A percentile compares a stretch with the other conserved stretches of the same genome.
phyloP scores from a whole-genome alignment of 2,329 filamentous ascomycete genomes.

The Ceratocystis eucalypticola region DNA sequence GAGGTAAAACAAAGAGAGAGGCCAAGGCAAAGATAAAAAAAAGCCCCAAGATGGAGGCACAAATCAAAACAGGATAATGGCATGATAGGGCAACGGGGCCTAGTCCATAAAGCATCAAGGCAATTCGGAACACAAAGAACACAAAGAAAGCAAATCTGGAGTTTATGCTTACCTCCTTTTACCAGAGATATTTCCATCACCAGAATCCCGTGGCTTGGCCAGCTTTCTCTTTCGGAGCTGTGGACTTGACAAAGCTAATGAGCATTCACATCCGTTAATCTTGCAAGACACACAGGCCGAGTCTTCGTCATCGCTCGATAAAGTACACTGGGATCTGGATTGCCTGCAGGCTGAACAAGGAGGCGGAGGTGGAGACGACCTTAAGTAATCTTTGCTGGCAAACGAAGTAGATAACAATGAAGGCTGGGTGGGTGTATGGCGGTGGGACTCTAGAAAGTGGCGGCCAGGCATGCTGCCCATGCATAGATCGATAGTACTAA shows the following conservation, averaged over 20 bases:
- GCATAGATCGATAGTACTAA: conserved; percentile 36
- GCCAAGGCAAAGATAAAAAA: neutral
- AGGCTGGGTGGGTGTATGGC: neutral
- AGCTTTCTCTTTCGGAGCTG: conserved; percentile 69
- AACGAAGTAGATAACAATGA: conserved; percentile 29
- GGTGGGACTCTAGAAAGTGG: conserved; percentile 15
- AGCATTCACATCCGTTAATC: conserved; percentile 65
- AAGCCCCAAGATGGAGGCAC: too few species aligned
- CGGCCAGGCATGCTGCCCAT: conserved; percentile 33
- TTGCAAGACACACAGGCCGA: conserved; percentile 62
- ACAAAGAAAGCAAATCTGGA: neutral
- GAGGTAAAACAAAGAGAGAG: neutral
- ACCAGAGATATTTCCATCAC: conserved; percentile 44
- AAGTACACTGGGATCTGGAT: conserved; percentile 57
- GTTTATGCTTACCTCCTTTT: conserved; percentile 54
- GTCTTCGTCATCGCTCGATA: conserved; percentile 60
- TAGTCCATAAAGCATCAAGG: neutral
- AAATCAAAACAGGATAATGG: neutral
- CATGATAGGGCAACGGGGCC: neutral
- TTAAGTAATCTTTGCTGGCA: conserved; percentile 28
- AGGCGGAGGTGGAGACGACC: conserved; percentile 22
- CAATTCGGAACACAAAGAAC: neutral
- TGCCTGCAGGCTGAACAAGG: conserved; percentile 63
- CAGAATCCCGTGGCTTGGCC: conserved; percentile 36
- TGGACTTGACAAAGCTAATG: conserved; percentile 56